A percentile compares a stretch with the other conserved stretches of the same genome.
Conservation (phyloP, 2,329 filamentous ascomycete genomes). For the Parastagonospora nodorum region DNA sequence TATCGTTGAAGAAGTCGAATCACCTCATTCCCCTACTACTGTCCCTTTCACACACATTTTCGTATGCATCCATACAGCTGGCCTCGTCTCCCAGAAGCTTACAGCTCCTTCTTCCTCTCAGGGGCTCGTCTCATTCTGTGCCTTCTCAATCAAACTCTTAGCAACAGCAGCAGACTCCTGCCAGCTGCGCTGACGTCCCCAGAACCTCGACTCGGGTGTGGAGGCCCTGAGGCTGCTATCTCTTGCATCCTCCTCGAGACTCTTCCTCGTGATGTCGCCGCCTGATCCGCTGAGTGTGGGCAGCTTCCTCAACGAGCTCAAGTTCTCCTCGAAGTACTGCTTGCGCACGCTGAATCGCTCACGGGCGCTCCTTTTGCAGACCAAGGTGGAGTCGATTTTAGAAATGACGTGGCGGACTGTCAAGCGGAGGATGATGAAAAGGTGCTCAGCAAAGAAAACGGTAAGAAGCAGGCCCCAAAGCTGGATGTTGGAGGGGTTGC, state of each 20-base stretch:
- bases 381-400: constrained; percentile 86
- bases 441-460: constrained; percentile 85
- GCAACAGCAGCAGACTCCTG: constrained; percentile 58
- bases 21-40: not conserved
- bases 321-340: constrained; percentile 74
- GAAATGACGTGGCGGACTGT: constrained; percentile 73
- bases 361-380: constrained; percentile 79
- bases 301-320: constrained; percentile 60
- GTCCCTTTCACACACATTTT: not conserved
- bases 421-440: constrained; percentile 80
- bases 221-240: constrained; percentile 47
- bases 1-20: not conserved
- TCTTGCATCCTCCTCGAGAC: constrained; percentile 64
- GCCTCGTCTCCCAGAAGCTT: not conserved
- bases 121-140: constrained; percentile 28
- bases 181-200: constrained; percentile 57
- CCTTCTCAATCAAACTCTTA: constrained; percentile 54
- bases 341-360: constrained; percentile 83
- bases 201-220: constrained; percentile 57
- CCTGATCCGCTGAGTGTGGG: constrained; percentile 50
- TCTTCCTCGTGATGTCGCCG: constrained; percentile 66
- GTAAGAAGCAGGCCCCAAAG: constrained; percentile 81
- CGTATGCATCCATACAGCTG: not conserved
- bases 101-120: constrained; percentile 48
- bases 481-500: constrained; percentile 71